These are phyloP conservation scores for Solanum commersonii DNA, from an alignment of 257 asterid species.

Conservation along the genomic window DNA sequence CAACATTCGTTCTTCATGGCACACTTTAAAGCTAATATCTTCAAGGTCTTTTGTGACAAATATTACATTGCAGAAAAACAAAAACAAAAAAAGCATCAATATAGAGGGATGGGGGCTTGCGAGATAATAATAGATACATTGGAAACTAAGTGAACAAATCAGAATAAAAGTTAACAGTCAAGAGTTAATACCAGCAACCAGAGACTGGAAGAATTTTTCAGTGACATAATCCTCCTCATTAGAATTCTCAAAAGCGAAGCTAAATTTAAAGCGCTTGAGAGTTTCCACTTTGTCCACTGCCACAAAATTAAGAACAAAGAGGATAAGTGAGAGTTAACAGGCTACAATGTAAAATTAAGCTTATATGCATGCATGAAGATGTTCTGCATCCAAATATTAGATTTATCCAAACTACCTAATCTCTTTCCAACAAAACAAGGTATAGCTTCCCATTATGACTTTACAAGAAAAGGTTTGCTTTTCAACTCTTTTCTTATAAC, in stretches of 20 bases:
- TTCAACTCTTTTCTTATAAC: neutral
- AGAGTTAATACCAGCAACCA: conserved; percentile 73
- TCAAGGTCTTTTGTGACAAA: neutral
- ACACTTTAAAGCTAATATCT: neutral
- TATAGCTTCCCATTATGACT: neutral
- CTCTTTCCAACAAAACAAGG: neutral
- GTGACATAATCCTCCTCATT: conserved; percentile 98
- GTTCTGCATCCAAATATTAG: neutral
- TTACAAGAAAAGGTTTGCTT: neutral
- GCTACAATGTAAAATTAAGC: neutral
- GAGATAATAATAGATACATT: neutral
- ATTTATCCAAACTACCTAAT: neutral
- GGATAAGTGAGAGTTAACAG: neutral
- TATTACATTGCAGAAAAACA: neutral
- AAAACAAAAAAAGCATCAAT: neutral
- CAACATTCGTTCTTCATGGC: neutral
- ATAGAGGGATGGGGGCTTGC: neutral
- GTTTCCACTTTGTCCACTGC: conserved; percentile 89
- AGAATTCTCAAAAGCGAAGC: conserved; percentile 97
- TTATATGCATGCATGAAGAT: neutral
- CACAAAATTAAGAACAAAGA: conserved; percentile 11
- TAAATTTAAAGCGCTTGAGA: conserved; percentile 68
- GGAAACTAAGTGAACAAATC: neutral
- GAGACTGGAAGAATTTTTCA: conserved; percentile 88
- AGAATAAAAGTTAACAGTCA: neutral